Evolutionary conservation across 768 basidiomycete species (phyloP), one percentile per base, ranked within the genome.

Genomic region (Calocera cornea): DNA sequence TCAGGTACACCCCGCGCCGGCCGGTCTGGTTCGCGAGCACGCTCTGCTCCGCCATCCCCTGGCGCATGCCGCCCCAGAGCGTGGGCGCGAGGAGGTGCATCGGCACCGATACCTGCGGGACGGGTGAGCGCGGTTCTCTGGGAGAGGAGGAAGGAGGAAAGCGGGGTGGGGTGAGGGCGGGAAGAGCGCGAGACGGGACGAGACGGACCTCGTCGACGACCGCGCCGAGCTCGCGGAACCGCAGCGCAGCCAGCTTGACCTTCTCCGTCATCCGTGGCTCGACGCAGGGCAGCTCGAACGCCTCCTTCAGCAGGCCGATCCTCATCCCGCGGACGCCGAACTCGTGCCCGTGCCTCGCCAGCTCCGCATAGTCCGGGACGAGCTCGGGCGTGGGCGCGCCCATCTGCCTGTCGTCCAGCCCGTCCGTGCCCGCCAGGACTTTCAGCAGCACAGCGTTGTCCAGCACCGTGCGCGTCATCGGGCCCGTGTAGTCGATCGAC

Each of bases 401-500:
- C 16, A 74, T 72, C 68, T 78, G 76, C 19, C 81, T 77, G 64
- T 81, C 79, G 70, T 82, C 81, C 29, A 80, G 72, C 2, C 76
- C 77, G 69, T 82, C 81, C 22, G 76, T 77, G 16, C 80, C 81
- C 0, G 81, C 80, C 50, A 80, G 79, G 29, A 75, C 80, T 64
- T 76, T 74, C 2, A 82, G 73, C 5, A 82, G 71, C 2, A 78
- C 71, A 1, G 80, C 80, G 47, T 78, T 77, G 31, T 79, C 79
- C 41, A 77, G 73, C 0, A 81, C 79, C 11, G 73, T 78, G 8
- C 72, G 72, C 12, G 70, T 68, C 73, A 73, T 74, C 1, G 67
- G 77, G 40, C 81, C 80, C 11, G 78, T 76, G 54, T 80, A 79
- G 71, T 81, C 80, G 36, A 78, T 73, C 1, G 77, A 74, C 34